Conservation (phyloP, 345 rosid genomes). For the Hirschfeldia incana region DNA sequence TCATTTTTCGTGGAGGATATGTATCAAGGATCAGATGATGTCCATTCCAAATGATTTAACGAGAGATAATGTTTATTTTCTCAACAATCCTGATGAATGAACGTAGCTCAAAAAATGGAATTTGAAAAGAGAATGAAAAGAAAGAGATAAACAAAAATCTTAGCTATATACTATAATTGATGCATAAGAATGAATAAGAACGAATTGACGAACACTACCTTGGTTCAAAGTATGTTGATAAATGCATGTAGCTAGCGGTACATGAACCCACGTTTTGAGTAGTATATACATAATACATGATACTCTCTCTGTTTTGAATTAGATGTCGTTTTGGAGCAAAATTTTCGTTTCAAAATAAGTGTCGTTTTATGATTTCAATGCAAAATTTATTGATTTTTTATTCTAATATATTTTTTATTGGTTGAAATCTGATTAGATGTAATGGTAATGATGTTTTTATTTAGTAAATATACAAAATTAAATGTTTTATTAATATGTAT, state of each 20-base stretch:
- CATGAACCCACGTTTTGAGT: conserved; percentile 31
- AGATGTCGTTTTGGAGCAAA: no score
- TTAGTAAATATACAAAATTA: no score
- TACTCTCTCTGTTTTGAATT: no score
- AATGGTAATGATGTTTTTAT: no score
- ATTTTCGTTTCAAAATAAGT: no score
- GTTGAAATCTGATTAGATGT: no score
- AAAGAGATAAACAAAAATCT: conserved; percentile 9
- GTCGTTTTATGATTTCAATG: no score
- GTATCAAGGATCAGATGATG: background rate
- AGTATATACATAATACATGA: conserved; percentile 12
- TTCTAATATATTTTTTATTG: no score
- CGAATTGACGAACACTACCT: conserved; percentile 36
- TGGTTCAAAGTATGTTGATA: conserved; percentile 39
- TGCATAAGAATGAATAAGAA: conserved; percentile 20
- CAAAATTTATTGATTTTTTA: no score
- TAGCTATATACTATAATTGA: conserved; percentile 16
- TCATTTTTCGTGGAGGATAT: conserved; percentile 1
- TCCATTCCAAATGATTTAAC: conserved; percentile 10
- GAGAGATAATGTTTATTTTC: background rate
- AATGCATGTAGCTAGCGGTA: conserved; percentile 32
- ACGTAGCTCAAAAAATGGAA: conserved; percentile 29
- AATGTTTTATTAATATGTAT: no score
- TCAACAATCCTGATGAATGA: conserved; percentile 30
- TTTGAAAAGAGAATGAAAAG: conserved; percentile 4